Base-by-base conservation (phyloP, 1,139 yeast genomes). In the Yamadazyma sp. region DNA sequence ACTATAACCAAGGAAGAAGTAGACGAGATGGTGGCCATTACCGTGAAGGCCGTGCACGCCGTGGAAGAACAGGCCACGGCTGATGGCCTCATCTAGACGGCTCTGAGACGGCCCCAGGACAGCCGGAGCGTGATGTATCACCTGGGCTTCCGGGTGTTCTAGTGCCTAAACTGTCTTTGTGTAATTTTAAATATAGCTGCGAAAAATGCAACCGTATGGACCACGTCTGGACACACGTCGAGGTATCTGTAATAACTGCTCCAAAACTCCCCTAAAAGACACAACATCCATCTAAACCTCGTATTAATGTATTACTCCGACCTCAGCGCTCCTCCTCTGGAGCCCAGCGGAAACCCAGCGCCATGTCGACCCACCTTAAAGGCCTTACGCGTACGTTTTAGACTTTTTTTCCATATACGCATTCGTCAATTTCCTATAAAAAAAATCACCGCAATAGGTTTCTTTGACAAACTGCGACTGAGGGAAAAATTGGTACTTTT, bases 1-100 rank as follows among this genome's bases (percentile, higher is more conserved):
- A 62, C 66, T 27, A 55, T 77, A 40, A 69, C 77, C 20, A 64
- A 66, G 44, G 66, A 63, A 18, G 76, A 76, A 44, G 75, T 66
- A 33, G 74, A 73, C 41, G 59, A 60, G 34, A 64, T 78, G 41
- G 75, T 70, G 31, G 29, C 30, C 22, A 41, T 44, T 42, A 33
- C 42, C 12, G 31, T n/a, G 14, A 24, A 39, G 18, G 20, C 51
- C 11, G 31, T 48, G 28, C 31, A 39, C 15, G 45, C 39, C 24
- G 40, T 37, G n/a, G 51, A 49, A 41, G 39, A 31, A 9, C 10
- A 36, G 15, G 46, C 46, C 20, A 34, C 32, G 9, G 40, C 40
- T 16, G 42, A 41, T 3, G 43, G 43, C 1, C 33, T 33, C 23
- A 27, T 46, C 9, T 38, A 20, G 12, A n/a, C n/a, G n/a, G n/a